phyloP scores from a whole-genome alignment of 345 rosid species.

The Euphorbia tirucalli region DNA sequence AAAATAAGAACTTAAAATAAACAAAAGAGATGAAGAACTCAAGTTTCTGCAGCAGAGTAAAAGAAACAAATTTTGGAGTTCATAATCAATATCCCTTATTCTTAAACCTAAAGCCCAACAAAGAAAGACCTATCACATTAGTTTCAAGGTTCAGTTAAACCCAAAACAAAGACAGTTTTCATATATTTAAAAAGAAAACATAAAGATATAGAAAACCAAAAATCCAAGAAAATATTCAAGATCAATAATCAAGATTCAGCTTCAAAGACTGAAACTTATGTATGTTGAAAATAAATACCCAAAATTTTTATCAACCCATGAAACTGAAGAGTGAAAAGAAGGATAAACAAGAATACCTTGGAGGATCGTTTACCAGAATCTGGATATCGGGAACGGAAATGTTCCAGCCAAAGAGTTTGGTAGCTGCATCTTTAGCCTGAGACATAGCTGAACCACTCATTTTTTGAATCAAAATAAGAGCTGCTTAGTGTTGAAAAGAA shows the following conservation, averaged over 20 bases:
- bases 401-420: conserved; percentile 71
- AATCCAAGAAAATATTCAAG: conserved; percentile 1
- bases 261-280: too few relatives aligned
- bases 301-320: background rate
- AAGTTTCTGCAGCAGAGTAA: too few relatives aligned
- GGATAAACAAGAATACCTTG: conserved; percentile 24
- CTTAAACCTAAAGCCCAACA: background rate
- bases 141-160: too few relatives aligned
- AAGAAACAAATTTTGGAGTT: too few relatives aligned
- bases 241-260: too few relatives aligned
- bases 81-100: background rate
- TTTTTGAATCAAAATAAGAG: conserved; percentile 12
- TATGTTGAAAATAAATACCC: conserved; percentile 1
- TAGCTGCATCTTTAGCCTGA: conserved; percentile 55
- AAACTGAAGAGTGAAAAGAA: background rate
- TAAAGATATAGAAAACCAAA: background rate
- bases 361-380: conserved; percentile 34
- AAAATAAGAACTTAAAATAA: too few relatives aligned
- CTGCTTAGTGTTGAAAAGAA: conserved; percentile 9
- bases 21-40: too few relatives aligned
- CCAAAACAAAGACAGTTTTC: too few relatives aligned
- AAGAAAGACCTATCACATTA: too few relatives aligned
- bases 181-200: background rate
- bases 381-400: conserved; percentile 51
- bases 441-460: too few relatives aligned